Percentiles rank a stretch among this genome's conserved stretches.
Evolutionary conservation across 257 asterid genomes (phyloP).

Genomic region (Plantago major): DNA sequence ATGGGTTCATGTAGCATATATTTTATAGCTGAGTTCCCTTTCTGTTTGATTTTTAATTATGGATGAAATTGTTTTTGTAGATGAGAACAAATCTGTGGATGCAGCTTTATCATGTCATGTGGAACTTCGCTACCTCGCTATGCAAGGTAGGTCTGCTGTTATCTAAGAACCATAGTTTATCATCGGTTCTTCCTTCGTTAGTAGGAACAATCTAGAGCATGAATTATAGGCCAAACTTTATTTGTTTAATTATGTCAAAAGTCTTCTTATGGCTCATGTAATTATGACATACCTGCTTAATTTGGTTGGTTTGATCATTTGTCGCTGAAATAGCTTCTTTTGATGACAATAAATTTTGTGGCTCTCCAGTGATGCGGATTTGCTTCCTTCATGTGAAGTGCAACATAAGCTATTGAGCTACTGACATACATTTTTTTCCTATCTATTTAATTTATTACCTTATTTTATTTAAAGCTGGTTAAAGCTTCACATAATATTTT

Average conservation of each 20-base stretch:
- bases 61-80: constrained; percentile 27
- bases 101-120: constrained; percentile 52
- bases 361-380: no score
- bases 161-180: constrained; percentile 1
- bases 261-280: background rate
- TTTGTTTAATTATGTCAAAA: background rate
- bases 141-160: constrained; percentile 49
- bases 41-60: constrained; percentile 5
- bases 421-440: no score
- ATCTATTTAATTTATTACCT: no score
- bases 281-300: no score
- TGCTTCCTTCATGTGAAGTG: no score
- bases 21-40: background rate
- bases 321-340: no score
- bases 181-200: background rate
- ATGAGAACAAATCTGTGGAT: constrained; percentile 32
- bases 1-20: background rate
- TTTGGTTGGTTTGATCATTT: no score
- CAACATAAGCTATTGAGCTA: no score
- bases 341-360: no score
- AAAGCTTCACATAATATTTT: no score
- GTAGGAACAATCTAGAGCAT: background rate
- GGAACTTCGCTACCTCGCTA: constrained; percentile 60
- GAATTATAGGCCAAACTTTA: background rate
- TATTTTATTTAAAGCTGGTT: no score